Conservation (phyloP, 257 asterid genomes). For the Solanum lignicaule region DNA sequence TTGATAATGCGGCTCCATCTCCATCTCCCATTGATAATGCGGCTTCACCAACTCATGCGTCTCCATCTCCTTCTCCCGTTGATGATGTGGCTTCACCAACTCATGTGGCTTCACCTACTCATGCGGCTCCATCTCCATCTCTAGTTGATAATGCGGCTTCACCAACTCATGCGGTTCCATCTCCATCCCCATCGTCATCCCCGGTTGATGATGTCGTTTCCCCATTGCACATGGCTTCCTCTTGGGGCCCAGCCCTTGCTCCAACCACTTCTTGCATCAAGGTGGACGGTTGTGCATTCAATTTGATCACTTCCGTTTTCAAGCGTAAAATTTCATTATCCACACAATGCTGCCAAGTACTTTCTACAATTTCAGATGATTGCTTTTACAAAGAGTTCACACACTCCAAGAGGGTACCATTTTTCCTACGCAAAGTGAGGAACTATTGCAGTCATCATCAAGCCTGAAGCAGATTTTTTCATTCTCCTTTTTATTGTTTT, state of each 20-base stretch:
- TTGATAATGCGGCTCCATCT: too few relatives aligned
- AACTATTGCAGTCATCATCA: background rate
- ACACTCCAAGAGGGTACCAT: background rate
- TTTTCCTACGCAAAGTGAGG: background rate
- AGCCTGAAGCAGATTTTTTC: background rate
- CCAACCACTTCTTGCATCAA: background rate
- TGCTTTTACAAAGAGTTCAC: background rate
- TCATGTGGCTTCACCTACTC: too few relatives aligned
- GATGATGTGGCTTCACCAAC: too few relatives aligned
- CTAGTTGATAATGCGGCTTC: too few relatives aligned
- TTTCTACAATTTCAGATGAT: background rate
- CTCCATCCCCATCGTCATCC: background rate
- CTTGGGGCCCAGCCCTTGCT: background rate
- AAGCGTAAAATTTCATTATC: background rate
- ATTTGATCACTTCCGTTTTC: background rate
- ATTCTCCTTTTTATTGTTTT: too few relatives aligned
- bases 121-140: too few relatives aligned
- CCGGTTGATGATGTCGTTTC: background rate
- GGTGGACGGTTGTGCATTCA: background rate
- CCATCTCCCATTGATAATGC: too few relatives aligned
- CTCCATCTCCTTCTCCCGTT: too few relatives aligned
- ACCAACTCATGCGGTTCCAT: too few relatives aligned
- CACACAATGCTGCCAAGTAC: background rate
- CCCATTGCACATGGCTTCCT: background rate
- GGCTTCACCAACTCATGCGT: too few relatives aligned